Base-by-base conservation (phyloP, 371 early-diverging fungal genomes). In the Synchytrium microbalum region DNA sequence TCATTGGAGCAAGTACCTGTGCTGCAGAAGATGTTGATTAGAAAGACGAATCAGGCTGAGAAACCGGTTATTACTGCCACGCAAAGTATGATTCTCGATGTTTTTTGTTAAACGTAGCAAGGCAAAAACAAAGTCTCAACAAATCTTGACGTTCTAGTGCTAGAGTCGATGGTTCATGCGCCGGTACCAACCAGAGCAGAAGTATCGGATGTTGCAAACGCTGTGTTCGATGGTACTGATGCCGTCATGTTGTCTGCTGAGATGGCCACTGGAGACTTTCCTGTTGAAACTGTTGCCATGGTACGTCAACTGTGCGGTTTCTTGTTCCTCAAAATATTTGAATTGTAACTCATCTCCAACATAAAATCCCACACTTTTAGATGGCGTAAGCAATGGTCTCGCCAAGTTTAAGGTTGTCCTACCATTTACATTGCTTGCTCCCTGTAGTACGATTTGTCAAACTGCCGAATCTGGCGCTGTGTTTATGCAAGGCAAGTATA, bases 1-100 rank as follows among this genome's bases (percentile, higher is more conserved):
- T 92, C 94, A 28, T 74, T 92, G 54, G 88, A 90, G 58, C 84
- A 90, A 60, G 92, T 84, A 1, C 85, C 85, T 31, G 59, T 76
- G 54, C 69, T 76, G 25, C 84, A 85, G 64, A 82, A 84, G 67
- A 71, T 64, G 52, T 73, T 87, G 54, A 73, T 79, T 31, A 64
- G 72, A 10, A 74, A 76, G 57, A 55, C 72, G 29, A 32, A 32
- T 13, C 53, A 31, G 23, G 51, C 51, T 51, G 51, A 23, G 14
- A 51, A 51, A 14, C 14, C 26, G 28, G 13, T 52, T 10, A 52
- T 60, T 14, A 59, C 30, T 59, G 13, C 26, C 28, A 53, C 51
- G 14, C 30, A 60, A 54, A 29, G 5, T 3, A 55, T 62, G 55
- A 24, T 16, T 32, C 62, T 59, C 13, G 19, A 62, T 32, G 8